phyloP scores from a whole-genome alignment of 1,284 basidiomycete species.

The Trametes pubescens region DNA sequence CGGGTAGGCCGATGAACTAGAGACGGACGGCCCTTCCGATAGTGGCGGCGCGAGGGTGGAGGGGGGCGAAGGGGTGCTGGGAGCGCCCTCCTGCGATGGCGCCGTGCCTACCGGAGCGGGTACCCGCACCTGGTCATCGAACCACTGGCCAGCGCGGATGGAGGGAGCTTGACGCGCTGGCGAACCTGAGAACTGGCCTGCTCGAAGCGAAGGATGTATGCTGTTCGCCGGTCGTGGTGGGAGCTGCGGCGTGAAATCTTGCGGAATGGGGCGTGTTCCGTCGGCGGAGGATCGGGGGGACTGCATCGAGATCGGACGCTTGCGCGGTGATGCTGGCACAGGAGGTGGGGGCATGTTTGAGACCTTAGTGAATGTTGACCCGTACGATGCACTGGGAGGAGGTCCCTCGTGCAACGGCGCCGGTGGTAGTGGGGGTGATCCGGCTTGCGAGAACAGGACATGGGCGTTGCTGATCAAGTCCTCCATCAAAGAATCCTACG shows the following conservation, averaged over 20 bases:
- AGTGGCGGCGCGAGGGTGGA: slow-evolving; percentile 17
- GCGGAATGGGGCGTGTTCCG: slow-evolving; percentile 35
- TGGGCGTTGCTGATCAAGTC: slow-evolving; percentile 80
- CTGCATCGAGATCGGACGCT: slow-evolving; percentile 17
- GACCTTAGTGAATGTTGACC: slow-evolving; percentile 71
- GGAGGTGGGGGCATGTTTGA: slow-evolving; percentile 29
- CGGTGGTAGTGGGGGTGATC: slow-evolving; percentile 71
- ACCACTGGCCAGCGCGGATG: slow-evolving; percentile 33
- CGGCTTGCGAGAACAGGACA: slow-evolving; percentile 62
- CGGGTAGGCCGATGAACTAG: slow-evolving; percentile 12
- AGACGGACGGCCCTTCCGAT: slow-evolving; percentile 4
- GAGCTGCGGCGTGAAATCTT: slow-evolving; percentile 77
- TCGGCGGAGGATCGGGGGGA: slow-evolving; percentile 28
- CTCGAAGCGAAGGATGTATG: slow-evolving; percentile 77
- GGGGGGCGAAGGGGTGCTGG: slow-evolving; percentile 13
- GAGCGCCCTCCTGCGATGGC: slow-evolving; percentile 18
- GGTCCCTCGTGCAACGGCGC: slow-evolving; percentile 68
- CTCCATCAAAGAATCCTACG: slow-evolving; percentile 87
- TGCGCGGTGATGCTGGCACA: slow-evolving; percentile 25
- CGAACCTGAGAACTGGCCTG: slow-evolving; percentile 39
- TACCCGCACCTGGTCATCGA: slow-evolving; percentile 37
- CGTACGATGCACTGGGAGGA: slow-evolving; percentile 64
- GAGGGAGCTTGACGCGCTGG: slow-evolving; percentile 36
- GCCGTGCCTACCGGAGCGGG: slow-evolving; percentile 17
- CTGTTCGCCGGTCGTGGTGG: slow-evolving; percentile 74